Evolutionary conservation across 768 basidiomycete species (phyloP).

Genomic region (Collybia nuda): DNA sequence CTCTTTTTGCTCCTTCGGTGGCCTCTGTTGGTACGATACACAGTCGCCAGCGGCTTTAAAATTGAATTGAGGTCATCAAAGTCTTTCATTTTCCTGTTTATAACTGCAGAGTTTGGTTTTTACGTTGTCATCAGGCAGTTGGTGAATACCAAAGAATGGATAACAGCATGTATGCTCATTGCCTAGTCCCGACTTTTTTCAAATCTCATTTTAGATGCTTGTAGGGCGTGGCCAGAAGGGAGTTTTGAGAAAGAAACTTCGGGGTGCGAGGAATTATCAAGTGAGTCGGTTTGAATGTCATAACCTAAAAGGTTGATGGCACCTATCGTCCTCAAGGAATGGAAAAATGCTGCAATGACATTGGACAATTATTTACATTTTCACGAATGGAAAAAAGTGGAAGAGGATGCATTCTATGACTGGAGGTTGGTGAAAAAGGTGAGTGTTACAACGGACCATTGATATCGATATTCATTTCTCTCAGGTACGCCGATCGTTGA

Average conservation of each 20-base stretch:
- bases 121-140: slow-evolving; percentile 89
- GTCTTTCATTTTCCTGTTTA: slow-evolving; percentile 83
- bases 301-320: too few species aligned
- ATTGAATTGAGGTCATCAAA: slow-evolving; percentile 65
- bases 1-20: slow-evolving; percentile 79
- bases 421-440: slow-evolving; percentile 84
- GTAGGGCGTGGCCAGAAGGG: slow-evolving; percentile 88
- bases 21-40: slow-evolving; percentile 72
- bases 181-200: too few species aligned
- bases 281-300: slow-evolving; percentile 29
- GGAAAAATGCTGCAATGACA: slow-evolving; percentile 78
- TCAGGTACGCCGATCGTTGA: slow-evolving; percentile 77
- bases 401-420: slow-evolving; percentile 91
- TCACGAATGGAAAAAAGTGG: slow-evolving; percentile 85
- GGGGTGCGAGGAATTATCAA: slow-evolving; percentile 74
- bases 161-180: slow-evolving; percentile 70
- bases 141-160: slow-evolving; percentile 93
- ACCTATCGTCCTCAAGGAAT: slow-evolving; percentile 52
- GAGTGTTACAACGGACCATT: neutral
- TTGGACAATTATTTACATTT: slow-evolving; percentile 85
- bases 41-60: neutral
- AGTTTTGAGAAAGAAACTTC: slow-evolving; percentile 67
- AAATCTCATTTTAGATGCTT: neutral
- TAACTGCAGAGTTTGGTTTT: slow-evolving; percentile 78
- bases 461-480: neutral